These are phyloP conservation scores for Nitzschia sp. DNA, from an alignment of 108 stramenopile species.

Conservation along the genomic window DNA sequence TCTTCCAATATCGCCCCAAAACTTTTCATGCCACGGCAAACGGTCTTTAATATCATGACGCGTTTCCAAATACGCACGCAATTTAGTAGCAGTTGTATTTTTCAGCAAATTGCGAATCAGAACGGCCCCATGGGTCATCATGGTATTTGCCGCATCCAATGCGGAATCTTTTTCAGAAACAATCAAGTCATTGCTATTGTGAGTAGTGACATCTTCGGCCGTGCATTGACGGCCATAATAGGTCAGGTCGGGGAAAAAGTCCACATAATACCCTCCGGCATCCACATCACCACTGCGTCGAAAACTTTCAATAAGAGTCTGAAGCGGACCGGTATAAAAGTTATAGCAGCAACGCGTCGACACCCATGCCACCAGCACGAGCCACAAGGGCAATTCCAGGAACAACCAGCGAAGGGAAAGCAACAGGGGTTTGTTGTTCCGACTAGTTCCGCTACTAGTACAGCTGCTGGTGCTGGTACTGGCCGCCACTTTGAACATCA, in stretches of 20 bases:
- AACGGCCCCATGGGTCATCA: conserved; percentile 50
- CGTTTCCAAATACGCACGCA: conserved; percentile 32
- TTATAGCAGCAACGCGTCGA: neutral
- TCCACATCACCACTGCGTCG: conserved; percentile 5
- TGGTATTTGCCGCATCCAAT: conserved; percentile 6
- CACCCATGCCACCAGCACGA: neutral
- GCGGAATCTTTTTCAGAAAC: conserved; percentile 3
- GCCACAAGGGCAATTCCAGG: neutral
- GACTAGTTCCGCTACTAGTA: too few species aligned
- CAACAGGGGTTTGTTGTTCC: too few species aligned
- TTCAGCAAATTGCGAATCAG: conserved; percentile 24
- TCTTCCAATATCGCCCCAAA: conserved; percentile 28
- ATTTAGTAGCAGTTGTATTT: conserved; percentile 15
- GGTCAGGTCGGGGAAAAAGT: conserved; percentile 32
- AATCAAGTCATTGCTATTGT: conserved; percentile 21
- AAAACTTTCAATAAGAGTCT: conserved; percentile 9
- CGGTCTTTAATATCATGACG: conserved; percentile 19
- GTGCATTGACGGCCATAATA: conserved; percentile 47
- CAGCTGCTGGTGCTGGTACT: too few species aligned
- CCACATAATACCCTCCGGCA: conserved; percentile 5
- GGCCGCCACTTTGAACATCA: too few species aligned
- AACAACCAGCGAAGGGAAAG: conserved; percentile 1
- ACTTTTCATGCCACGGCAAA: conserved; percentile 36
- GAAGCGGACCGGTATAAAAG: conserved; percentile 11
- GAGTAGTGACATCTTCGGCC: conserved; percentile 30